phyloP scores from a whole-genome alignment of 2,329 filamentous ascomycete genomes.

The Sodiomyces alkalinus region DNA sequence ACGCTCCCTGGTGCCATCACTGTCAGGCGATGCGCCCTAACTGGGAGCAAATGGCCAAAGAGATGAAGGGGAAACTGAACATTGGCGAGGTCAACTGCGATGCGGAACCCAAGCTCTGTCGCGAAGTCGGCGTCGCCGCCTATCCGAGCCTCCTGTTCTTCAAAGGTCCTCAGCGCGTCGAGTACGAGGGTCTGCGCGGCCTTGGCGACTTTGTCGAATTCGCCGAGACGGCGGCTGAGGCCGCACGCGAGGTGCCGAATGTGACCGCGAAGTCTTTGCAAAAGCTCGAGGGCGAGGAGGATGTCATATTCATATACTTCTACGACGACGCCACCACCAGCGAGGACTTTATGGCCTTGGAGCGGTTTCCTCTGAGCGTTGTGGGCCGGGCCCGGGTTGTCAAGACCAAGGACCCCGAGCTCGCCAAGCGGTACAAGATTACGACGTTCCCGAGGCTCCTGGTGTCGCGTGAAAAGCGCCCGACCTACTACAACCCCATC shows the following conservation, averaged over 20 bases:
- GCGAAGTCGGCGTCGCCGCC: slow-evolving; percentile 63
- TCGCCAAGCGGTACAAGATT: slow-evolving; percentile 81
- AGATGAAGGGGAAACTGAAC: slow-evolving; percentile 81
- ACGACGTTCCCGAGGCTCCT: slow-evolving; percentile 91
- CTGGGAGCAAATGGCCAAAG: slow-evolving; percentile 79
- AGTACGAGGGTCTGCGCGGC: slow-evolving; percentile 84
- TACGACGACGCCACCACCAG: slow-evolving; percentile 89
- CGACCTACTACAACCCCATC: slow-evolving; percentile 78
- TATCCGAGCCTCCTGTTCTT: slow-evolving; percentile 92
- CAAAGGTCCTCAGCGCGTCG: slow-evolving; percentile 76
- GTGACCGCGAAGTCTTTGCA: slow-evolving; percentile 65
- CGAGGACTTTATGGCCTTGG: slow-evolving; percentile 82
- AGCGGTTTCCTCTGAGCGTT: slow-evolving; percentile 71
- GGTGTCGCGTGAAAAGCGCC: slow-evolving; percentile 75
- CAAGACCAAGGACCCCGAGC: slow-evolving; percentile 65
- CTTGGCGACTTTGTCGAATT: slow-evolving; percentile 81
- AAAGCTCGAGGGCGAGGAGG: slow-evolving; percentile 77
- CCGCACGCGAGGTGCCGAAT: slow-evolving; percentile 62
- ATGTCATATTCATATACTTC: slow-evolving; percentile 94
- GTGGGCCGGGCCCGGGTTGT: slow-evolving; percentile 87
- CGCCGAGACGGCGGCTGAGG: slow-evolving; percentile 70
- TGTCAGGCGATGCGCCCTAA: slow-evolving; percentile 85
- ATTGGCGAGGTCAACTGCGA: slow-evolving; percentile 96
- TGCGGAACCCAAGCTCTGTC: slow-evolving; percentile 72
- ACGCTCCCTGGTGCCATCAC: slow-evolving; percentile 92